Conservation (phyloP, 2,329 filamentous ascomycete species). For the Rhinocladiella mackenziei region DNA sequence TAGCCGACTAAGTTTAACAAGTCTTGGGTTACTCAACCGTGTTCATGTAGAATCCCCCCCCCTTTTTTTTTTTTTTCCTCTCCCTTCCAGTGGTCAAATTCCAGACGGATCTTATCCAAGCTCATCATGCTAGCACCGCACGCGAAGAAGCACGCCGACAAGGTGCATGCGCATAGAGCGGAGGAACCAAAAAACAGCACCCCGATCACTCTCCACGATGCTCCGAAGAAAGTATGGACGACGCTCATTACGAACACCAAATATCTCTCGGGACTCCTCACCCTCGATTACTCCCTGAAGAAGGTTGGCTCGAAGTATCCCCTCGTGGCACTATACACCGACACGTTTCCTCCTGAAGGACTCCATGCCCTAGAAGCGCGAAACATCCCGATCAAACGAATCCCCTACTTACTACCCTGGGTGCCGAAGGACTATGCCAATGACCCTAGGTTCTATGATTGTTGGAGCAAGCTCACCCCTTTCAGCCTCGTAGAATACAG, state of each 20-base stretch:
- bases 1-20: too few relatives aligned
- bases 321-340: slow-evolving; percentile 77
- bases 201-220: background rate
- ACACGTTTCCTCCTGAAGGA: slow-evolving; percentile 65
- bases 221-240: slow-evolving; percentile 65
- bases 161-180: background rate
- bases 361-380: slow-evolving; percentile 66
- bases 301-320: slow-evolving; percentile 65
- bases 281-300: slow-evolving; percentile 72
- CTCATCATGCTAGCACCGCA: slow-evolving; percentile 1
- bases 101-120: too few relatives aligned
- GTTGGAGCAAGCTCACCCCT: slow-evolving; percentile 80
- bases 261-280: slow-evolving; percentile 78
- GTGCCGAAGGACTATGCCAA: slow-evolving; percentile 64
- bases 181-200: slow-evolving; percentile 2
- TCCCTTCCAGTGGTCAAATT: too few relatives aligned
- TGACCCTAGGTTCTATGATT: slow-evolving; percentile 82
- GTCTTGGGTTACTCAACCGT: too few relatives aligned
- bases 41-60: too few relatives aligned
- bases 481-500: slow-evolving; percentile 74
- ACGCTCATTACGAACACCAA: slow-evolving; percentile 78
- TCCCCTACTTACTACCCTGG: slow-evolving; percentile 69
- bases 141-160: slow-evolving; percentile 1
- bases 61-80: too few relatives aligned
- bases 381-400: slow-evolving; percentile 64